These are phyloP conservation scores for Glaciozyma martinii DNA, from an alignment of 768 basidiomycete genomes.

Conservation along the genomic window DNA sequence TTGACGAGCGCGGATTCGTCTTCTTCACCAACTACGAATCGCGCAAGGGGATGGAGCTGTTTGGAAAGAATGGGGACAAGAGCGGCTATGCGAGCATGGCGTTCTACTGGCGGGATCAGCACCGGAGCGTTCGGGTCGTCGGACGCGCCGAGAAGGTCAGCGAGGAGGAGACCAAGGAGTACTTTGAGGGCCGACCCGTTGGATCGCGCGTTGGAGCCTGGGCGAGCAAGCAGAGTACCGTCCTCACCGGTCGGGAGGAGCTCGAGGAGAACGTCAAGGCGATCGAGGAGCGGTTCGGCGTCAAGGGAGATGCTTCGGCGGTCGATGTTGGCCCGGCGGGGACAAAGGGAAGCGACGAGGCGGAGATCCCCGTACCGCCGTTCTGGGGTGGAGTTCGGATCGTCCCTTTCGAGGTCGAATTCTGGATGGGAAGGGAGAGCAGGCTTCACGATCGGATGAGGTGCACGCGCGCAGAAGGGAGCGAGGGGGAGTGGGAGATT, in stretches of 20 bases:
- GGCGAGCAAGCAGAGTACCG: slow-evolving; percentile 80
- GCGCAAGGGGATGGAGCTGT: slow-evolving; percentile 78
- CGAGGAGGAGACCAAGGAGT: slow-evolving; percentile 64
- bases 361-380: slow-evolving; percentile 61
- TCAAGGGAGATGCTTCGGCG: slow-evolving; percentile 29
- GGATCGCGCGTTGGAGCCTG: slow-evolving; percentile 84
- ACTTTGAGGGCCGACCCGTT: slow-evolving; percentile 71
- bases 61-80: slow-evolving; percentile 30
- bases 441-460: slow-evolving; percentile 78
- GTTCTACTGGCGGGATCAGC: slow-evolving; percentile 85
- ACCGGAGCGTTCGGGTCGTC: slow-evolving; percentile 69
- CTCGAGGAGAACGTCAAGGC: slow-evolving; percentile 55
- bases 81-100: slow-evolving; percentile 75
- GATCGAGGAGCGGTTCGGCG: slow-evolving; percentile 53
- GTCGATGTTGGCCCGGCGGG: neutral
- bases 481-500: slow-evolving; percentile 52
- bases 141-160: slow-evolving; percentile 73
- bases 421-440: slow-evolving; percentile 95
- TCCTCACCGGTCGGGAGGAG: slow-evolving; percentile 58
- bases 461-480: slow-evolving; percentile 36
- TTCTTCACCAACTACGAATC: slow-evolving; percentile 97
- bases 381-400: slow-evolving; percentile 97
- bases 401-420: slow-evolving; percentile 91
- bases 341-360: neutral
- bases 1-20: slow-evolving; percentile 74